These are phyloP conservation scores for Cytospora piceicola DNA, from an alignment of 2,329 filamentous ascomycete genomes.

Conservation along the genomic window DNA sequence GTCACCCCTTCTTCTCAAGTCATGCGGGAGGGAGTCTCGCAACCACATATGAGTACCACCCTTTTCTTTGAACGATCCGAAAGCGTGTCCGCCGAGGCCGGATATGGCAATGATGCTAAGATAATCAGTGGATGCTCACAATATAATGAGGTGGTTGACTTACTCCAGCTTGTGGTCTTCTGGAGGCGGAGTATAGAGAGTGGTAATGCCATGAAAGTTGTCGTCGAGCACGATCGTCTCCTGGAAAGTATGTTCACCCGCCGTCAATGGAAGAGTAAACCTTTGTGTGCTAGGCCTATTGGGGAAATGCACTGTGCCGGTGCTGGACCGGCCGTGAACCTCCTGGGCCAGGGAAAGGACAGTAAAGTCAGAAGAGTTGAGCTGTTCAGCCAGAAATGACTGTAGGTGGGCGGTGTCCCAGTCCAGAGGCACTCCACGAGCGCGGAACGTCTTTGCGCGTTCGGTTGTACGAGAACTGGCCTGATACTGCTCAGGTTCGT, in stretches of 20 bases:
- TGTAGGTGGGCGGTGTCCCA: background rate
- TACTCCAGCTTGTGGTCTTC: background rate
- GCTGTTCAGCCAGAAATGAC: background rate
- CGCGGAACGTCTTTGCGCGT: background rate
- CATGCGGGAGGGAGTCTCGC: background rate
- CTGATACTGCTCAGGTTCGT: too few species aligned
- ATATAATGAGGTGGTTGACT: background rate
- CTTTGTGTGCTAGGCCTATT: background rate
- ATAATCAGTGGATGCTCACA: background rate
- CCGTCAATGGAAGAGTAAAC: background rate
- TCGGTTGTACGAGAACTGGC: too few species aligned
- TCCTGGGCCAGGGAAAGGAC: background rate
- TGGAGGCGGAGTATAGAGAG: background rate
- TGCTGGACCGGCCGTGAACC: background rate
- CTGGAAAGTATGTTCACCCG: background rate
- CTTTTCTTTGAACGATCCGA: constrained; percentile 3
- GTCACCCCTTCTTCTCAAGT: background rate
- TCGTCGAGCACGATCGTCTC: background rate
- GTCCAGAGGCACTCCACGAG: background rate
- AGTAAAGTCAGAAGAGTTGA: background rate
- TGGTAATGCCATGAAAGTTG: background rate
- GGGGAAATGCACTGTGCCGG: background rate
- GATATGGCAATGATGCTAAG: constrained; percentile 35
- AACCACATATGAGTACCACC: constrained; percentile 7
- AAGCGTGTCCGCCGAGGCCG: background rate